These are phyloP conservation scores for Mycena olivaceomarginata DNA, from an alignment of 768 basidiomycete genomes.

Conservation along the genomic window DNA sequence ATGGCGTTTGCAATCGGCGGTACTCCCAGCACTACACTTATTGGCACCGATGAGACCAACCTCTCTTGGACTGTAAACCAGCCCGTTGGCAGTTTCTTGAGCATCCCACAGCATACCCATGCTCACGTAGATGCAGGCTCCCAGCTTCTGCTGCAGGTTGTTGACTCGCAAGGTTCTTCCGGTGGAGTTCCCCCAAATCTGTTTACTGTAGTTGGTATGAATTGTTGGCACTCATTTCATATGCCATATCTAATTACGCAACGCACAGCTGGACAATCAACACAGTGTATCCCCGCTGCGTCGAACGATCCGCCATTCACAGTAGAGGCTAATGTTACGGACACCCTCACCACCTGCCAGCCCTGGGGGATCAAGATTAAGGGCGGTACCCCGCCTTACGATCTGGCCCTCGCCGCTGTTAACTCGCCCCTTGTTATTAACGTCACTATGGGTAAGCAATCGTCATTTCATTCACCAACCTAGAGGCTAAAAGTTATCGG, in stretches of 20 bases:
- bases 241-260: slow-evolving; percentile 1
- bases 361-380: slow-evolving; percentile 63
- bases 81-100: slow-evolving; percentile 53
- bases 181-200: slow-evolving; percentile 55
- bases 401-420: slow-evolving; percentile 56
- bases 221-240: not conserved
- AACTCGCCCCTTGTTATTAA: slow-evolving; percentile 59
- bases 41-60: slow-evolving; percentile 53
- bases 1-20: slow-evolving; percentile 56
- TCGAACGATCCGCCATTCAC: slow-evolving; percentile 52
- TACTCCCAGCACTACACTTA: slow-evolving; percentile 48
- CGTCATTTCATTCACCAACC: not conserved
- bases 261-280: slow-evolving; percentile 53
- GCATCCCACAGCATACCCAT: not conserved
- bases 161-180: slow-evolving; percentile 59
- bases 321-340: slow-evolving; percentile 59
- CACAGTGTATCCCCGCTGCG: slow-evolving; percentile 53
- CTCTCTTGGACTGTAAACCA: slow-evolving; percentile 59
- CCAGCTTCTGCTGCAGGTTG: slow-evolving; percentile 57
- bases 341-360: slow-evolving; percentile 59
- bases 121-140: slow-evolving; percentile 53
- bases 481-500: not conserved
- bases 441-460: slow-evolving; percentile 54
- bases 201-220: slow-evolving; percentile 58
- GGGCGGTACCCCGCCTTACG: slow-evolving; percentile 64